A percentile compares a stretch with the other conserved stretches of the same genome.
These are phyloP conservation scores for Solanum arcanum DNA, from an alignment of 257 asterid genomes.

Conservation along the genomic window DNA sequence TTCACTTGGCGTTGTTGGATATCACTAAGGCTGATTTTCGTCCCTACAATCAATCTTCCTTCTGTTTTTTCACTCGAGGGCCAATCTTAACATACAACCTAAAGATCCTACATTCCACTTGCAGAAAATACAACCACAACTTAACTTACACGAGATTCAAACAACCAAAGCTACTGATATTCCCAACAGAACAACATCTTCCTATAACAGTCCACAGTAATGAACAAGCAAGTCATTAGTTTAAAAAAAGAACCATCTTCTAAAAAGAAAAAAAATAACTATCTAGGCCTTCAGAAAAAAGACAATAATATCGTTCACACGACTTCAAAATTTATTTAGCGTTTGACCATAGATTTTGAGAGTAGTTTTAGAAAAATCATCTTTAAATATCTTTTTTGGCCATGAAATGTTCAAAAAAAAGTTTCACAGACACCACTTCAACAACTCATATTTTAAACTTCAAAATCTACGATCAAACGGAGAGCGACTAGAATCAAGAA, in stretches of 20 bases:
- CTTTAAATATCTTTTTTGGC: background rate
- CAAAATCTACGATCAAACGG: background rate
- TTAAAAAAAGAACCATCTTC: background rate
- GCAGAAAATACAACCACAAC: background rate
- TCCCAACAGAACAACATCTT: background rate
- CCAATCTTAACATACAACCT: background rate
- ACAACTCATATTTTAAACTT: background rate
- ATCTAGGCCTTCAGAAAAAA: background rate
- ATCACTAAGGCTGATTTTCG: background rate
- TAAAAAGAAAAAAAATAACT: background rate
- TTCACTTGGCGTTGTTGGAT: background rate
- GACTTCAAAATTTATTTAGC: background rate
- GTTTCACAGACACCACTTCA: background rate
- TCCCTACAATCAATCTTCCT: background rate
- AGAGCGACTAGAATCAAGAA: background rate
- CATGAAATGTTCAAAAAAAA: accelerated
- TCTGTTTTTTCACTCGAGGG: background rate
- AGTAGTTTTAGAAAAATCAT: background rate
- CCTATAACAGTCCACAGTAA: background rate
- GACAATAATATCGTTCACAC: background rate
- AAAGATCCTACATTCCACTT: background rate
- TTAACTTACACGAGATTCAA: background rate
- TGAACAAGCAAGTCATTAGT: background rate
- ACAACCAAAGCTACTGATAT: background rate
- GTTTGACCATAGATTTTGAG: background rate